Conservation (phyloP, 192 early-diverging fungal genomes). For the Radiomyces spectabilis region DNA sequence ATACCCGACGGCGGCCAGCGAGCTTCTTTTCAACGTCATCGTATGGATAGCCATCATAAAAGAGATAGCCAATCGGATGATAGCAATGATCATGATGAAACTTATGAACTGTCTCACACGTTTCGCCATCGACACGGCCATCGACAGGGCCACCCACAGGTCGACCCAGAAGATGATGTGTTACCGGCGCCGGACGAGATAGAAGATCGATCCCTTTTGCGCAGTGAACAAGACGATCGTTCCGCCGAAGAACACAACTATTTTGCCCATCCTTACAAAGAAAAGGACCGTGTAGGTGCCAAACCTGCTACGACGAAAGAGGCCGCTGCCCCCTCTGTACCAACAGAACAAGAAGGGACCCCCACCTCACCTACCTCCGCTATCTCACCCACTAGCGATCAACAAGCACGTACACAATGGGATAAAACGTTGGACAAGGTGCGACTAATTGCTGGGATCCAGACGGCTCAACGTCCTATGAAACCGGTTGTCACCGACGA, state of each 20-base stretch:
- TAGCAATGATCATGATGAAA: not conserved
- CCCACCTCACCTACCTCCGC: too few relatives aligned
- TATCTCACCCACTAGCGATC: too few relatives aligned
- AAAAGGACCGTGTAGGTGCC: too few relatives aligned
- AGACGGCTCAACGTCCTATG: not conserved
- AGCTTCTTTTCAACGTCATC: too few relatives aligned
- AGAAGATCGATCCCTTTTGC: too few relatives aligned
- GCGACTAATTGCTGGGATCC: slow-evolving; percentile 8
- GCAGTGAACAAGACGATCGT: too few relatives aligned
- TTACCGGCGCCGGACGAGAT: slow-evolving; percentile 9
- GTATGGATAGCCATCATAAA: too few relatives aligned
- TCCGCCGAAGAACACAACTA: too few relatives aligned
- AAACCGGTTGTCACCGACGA: not conserved
- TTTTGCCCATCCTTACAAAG: slow-evolving; percentile 1
- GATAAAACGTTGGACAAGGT: slow-evolving; percentile 24
- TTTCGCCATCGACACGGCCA: not conserved
- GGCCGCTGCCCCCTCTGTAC: too few relatives aligned
- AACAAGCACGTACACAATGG: slow-evolving; percentile 16
- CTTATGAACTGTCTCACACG: not conserved
- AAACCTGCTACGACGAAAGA: too few relatives aligned
- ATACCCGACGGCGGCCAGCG: not conserved
- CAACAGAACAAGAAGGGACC: too few relatives aligned
- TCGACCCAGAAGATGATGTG: slow-evolving; percentile 5
- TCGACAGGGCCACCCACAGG: not conserved
- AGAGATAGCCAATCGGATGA: too few relatives aligned